Conservation (phyloP, 139 green algal genomes). For the Ettlia oleoabundans region DNA sequence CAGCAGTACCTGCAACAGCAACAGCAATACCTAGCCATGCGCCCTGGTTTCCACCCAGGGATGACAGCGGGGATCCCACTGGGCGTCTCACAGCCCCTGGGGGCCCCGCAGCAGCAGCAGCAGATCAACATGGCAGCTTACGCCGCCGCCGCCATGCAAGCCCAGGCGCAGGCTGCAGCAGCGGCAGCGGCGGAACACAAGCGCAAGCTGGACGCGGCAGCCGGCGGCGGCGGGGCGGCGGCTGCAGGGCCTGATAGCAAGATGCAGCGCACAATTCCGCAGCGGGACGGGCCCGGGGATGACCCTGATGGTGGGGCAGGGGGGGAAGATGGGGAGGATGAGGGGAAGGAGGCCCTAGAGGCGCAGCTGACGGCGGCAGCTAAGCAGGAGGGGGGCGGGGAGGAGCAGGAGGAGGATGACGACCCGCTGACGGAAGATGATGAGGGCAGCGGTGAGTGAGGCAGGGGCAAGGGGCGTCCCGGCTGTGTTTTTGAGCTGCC, state of each 20-base stretch:
- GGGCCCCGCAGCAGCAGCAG: constrained; percentile 16
- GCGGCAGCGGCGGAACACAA: constrained; percentile 22
- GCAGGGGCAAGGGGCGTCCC: too few species aligned
- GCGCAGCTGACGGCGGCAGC: too few species aligned
- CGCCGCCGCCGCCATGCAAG: constrained; percentile 5
- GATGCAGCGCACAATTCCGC: constrained; percentile 42
- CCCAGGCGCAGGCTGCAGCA: constrained; percentile 6
- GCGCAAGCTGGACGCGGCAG: constrained; percentile 11
- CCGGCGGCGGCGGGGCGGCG: neutral
- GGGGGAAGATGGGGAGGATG: neutral
- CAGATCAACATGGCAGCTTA: neutral
- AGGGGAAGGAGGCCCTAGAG: neutral
- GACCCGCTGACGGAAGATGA: constrained; percentile 19
- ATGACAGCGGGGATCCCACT: neutral
- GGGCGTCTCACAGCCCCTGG: too few species aligned
- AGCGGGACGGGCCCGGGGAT: constrained; percentile 32
- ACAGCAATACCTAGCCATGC: constrained; percentile 27
- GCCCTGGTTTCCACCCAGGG: neutral
- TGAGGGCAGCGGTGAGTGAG: constrained; percentile 25
- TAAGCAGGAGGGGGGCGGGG: too few species aligned
- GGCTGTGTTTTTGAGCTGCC: too few species aligned
- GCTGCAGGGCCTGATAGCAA: constrained; percentile 2
- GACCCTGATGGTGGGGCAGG: neutral
- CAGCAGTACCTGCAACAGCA: constrained; percentile 6
- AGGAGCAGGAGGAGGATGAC: constrained; percentile 17